Percentiles rank a stretch among this genome's conserved stretches.
Conservation (phyloP, 2,329 filamentous ascomycete species). For the Tothia fuscella region DNA sequence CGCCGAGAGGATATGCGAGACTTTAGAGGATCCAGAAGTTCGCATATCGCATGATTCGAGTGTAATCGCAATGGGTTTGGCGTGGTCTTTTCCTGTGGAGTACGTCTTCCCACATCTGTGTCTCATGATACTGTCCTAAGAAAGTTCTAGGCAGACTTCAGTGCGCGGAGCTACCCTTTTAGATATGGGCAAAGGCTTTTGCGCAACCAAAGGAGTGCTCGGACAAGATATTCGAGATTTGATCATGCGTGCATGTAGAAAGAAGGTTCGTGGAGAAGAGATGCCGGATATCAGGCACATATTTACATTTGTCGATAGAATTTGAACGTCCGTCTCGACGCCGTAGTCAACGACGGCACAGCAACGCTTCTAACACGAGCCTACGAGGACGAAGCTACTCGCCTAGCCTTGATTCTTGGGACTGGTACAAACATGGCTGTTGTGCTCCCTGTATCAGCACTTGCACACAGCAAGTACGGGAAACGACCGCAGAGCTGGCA, state of each 20-base stretch:
- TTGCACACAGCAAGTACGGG: constrained; percentile 45
- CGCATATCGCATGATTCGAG: constrained; percentile 24
- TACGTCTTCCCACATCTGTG: constrained; percentile 19
- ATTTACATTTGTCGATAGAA: constrained; percentile 21
- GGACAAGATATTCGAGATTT: constrained; percentile 48
- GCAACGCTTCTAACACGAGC: constrained; percentile 50
- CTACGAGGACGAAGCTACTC: constrained; percentile 47
- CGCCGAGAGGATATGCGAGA: constrained; percentile 44
- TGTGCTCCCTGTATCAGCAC: constrained; percentile 43
- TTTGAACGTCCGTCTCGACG: constrained; percentile 47
- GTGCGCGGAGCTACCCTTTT: constrained; percentile 44
- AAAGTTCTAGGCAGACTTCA: constrained; percentile 40
- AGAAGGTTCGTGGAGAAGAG: constrained; percentile 24
- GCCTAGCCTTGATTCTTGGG: constrained; percentile 52
- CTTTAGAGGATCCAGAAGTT: constrained; percentile 23
- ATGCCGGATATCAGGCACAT: not conserved
- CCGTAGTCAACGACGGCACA: constrained; percentile 53
- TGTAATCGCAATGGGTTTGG: constrained; percentile 45
- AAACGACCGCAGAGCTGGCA: constrained; percentile 42
- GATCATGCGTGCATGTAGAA: constrained; percentile 46
- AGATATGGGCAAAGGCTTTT: constrained; percentile 55
- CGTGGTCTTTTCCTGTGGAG: constrained; percentile 56
- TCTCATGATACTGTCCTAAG: not conserved
- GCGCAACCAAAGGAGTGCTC: constrained; percentile 45
- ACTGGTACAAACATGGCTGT: constrained; percentile 55